These are phyloP conservation scores for Pichia sp. DNA, from an alignment of 1,139 yeast species.

Conservation along the genomic window DNA sequence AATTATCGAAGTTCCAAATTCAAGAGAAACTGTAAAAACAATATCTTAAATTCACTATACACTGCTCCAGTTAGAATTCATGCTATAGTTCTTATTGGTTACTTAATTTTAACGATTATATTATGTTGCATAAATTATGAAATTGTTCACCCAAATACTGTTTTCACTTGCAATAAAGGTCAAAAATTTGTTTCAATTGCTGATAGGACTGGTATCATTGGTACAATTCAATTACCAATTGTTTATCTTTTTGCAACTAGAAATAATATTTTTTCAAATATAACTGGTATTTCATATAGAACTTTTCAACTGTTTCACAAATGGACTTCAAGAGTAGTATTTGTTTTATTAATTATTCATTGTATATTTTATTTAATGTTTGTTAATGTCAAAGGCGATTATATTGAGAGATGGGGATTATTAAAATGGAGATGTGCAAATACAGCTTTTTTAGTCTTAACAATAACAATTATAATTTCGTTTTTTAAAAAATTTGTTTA, in stretches of 20 bases:
- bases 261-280: constrained; percentile 49
- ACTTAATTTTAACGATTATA: constrained; percentile 23
- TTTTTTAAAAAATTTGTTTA: constrained; percentile 36
- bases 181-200: constrained; percentile 40
- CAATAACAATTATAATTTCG: constrained; percentile 30
- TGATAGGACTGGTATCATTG: constrained; percentile 54
- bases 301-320: constrained; percentile 54
- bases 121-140: constrained; percentile 28
- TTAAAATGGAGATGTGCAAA: constrained; percentile 35
- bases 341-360: constrained; percentile 37
- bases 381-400: constrained; percentile 34
- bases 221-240: constrained; percentile 50
- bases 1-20: constrained; percentile 3
- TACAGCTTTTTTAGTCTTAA: constrained; percentile 28
- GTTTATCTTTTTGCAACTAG: constrained; percentile 56
- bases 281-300: constrained; percentile 57
- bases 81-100: constrained; percentile 25
- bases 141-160: constrained; percentile 24
- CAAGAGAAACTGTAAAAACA: constrained; percentile 2
- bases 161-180: constrained; percentile 27
- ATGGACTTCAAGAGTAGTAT: constrained; percentile 49
- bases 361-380: constrained; percentile 35
- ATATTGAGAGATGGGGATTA: constrained; percentile 40
- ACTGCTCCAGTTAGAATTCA: constrained; percentile 30
- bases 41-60: constrained; percentile 12